A percentile compares a stretch with the other conserved stretches of the same genome.
phyloP scores from a whole-genome alignment of 768 basidiomycete genomes.

The Xerocomus brunneocitrinus region DNA sequence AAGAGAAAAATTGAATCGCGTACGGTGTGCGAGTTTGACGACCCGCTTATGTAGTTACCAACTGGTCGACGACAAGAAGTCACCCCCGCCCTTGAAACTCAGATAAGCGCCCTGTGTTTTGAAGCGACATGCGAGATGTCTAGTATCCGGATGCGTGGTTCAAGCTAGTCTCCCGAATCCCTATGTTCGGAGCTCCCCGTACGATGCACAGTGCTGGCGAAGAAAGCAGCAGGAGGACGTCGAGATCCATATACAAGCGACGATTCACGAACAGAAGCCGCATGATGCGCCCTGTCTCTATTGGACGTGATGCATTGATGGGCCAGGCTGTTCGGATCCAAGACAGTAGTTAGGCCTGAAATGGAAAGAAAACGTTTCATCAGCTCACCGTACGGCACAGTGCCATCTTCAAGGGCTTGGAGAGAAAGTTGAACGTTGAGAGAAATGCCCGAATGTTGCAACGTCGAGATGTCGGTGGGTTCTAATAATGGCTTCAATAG shows the following conservation, averaged over 20 bases:
- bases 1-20: background rate
- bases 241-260: background rate
- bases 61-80: background rate
- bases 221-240: background rate
- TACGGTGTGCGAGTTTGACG: background rate
- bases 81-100: background rate
- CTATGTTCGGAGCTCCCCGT: background rate
- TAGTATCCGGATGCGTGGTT: background rate
- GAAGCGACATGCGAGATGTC: background rate
- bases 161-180: background rate
- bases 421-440: no score
- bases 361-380: background rate
- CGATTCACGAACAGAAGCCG: no score
- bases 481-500: no score
- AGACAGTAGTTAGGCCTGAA: background rate
- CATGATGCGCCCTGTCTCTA: background rate
- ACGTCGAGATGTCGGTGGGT: no score
- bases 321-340: background rate
- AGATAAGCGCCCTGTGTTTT: background rate
- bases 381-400: no score
- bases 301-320: background rate
- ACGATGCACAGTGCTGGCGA: background rate
- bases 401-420: no score
- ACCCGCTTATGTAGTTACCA: background rate
- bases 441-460: no score